Evolutionary conservation across 768 basidiomycete genomes (phyloP).

Genomic region (Neoboletus subvelutipes): DNA sequence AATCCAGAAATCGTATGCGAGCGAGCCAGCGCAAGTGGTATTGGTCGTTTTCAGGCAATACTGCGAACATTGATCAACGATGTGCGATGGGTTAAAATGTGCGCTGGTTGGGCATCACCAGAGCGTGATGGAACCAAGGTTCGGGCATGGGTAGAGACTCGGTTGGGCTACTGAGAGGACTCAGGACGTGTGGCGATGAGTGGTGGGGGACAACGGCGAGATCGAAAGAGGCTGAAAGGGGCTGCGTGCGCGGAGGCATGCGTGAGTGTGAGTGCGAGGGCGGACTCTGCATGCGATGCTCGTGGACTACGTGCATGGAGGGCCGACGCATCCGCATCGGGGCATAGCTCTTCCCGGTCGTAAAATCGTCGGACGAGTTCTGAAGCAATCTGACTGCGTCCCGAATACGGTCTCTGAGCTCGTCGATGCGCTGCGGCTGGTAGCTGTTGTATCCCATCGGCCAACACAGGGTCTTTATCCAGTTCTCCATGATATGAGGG

Average conservation of each 20-base stretch:
- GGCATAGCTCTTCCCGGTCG: background rate
- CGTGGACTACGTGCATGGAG: constrained; percentile 11
- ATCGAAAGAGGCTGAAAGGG: constrained; percentile 3
- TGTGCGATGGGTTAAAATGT: constrained; percentile 10
- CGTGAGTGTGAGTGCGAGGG: constrained; percentile 1
- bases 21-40: background rate
- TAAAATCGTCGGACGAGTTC: constrained; percentile 18
- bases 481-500: constrained; percentile 49
- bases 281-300: background rate
- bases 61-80: constrained; percentile 16
- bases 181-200: constrained; percentile 4
- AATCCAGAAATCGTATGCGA: constrained; percentile 1
- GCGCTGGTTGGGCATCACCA: background rate
- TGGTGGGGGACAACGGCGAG: background rate
- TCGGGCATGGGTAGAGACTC: constrained; percentile 23
- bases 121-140: constrained; percentile 18
- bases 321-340: constrained; percentile 5
- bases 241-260: background rate
- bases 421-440: constrained; percentile 41
- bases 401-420: constrained; percentile 50
- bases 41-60: background rate
- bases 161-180: constrained; percentile 13
- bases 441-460: constrained; percentile 62
- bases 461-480: constrained; percentile 58
- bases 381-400: constrained; percentile 46